Conservation (phyloP, 305 asterid genomes). For the Ilex paraguariensis region DNA sequence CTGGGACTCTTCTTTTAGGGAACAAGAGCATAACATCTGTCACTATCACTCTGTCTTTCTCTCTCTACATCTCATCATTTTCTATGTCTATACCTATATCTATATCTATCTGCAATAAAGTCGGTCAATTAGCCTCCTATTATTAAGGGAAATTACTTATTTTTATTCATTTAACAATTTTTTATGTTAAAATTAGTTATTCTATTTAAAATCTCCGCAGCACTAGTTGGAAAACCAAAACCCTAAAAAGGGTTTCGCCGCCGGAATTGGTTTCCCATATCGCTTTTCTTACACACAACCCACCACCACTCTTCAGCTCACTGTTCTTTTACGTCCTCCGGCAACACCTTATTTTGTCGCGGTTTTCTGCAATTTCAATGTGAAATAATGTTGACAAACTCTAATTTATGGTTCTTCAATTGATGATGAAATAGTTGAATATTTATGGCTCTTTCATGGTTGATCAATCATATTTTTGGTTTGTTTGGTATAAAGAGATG, state of each 20-base stretch:
- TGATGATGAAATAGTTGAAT: conserved; percentile 2
- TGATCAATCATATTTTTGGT: conserved; percentile 32
- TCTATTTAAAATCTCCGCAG: conserved; percentile 26
- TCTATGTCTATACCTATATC: background rate
- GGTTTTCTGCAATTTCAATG: conserved; percentile 27
- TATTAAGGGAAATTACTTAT: too few species aligned
- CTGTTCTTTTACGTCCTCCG: background rate
- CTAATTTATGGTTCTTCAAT: conserved; percentile 15
- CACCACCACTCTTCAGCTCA: conserved; percentile 17
- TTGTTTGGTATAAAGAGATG: conserved; percentile 8
- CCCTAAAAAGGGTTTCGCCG: conserved; percentile 82
- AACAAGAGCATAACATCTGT: too few species aligned
- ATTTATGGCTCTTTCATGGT: conserved; percentile 9
- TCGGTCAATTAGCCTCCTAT: too few species aligned
- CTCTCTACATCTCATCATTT: background rate
- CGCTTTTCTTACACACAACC: conserved; percentile 9
- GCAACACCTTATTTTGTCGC: conserved; percentile 11
- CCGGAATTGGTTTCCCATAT: conserved; percentile 43
- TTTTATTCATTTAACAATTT: background rate
- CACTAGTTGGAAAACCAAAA: conserved; percentile 45
- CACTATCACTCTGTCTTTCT: background rate
- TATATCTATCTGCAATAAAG: too few species aligned
- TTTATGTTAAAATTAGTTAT: conserved; percentile 16
- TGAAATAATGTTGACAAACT: conserved; percentile 19
- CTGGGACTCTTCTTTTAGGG: background rate